A percentile compares a stretch with the other conserved stretches of the same genome.
phyloP scores from a whole-genome alignment of 768 basidiomycete genomes.

The Suillus subalutaceus region DNA sequence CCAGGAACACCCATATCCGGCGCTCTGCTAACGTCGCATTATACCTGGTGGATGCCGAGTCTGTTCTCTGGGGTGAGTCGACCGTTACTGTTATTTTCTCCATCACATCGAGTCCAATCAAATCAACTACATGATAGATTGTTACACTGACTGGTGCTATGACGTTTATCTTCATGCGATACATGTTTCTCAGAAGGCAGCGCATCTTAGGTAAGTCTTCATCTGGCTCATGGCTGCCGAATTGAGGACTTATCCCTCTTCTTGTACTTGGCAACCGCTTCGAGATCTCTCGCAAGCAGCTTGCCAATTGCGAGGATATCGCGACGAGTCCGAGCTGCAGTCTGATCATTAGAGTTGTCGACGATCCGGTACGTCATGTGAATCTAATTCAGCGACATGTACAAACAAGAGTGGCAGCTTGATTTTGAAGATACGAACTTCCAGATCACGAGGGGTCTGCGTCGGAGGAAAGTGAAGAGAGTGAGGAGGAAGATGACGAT shows the following conservation, averaged over 20 bases:
- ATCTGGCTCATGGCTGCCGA: neutral
- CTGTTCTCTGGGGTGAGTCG: slow-evolving; percentile 49
- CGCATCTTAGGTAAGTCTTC: neutral
- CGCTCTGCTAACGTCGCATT: slow-evolving; percentile 51
- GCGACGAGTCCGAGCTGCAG: slow-evolving; percentile 97
- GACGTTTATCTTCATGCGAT: neutral
- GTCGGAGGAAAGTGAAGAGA: slow-evolving; percentile 38
- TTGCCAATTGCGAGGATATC: slow-evolving; percentile 88
- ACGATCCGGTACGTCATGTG: slow-evolving; percentile 78
- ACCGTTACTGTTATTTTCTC: neutral
- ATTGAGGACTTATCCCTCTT: neutral
- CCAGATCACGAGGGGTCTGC: slow-evolving; percentile 47
- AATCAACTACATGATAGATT: neutral
- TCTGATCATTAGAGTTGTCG: slow-evolving; percentile 88
- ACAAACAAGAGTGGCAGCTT: slow-evolving; percentile 47
- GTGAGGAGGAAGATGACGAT: slow-evolving; percentile 40
- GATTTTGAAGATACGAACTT: slow-evolving; percentile 80
- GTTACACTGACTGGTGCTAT: neutral
- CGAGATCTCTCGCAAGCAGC: slow-evolving; percentile 86
- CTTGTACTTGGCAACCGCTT: slow-evolving; percentile 79
- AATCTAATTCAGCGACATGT: neutral
- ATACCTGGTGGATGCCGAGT: slow-evolving; percentile 60
- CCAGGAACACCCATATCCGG: slow-evolving; percentile 60
- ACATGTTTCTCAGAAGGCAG: neutral
- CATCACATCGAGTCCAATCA: neutral